Evolutionary conservation across 129 eudicot species (phyloP), one percentile per base, ranked within the genome.

Genomic region (Dittrichia graveolens): DNA sequence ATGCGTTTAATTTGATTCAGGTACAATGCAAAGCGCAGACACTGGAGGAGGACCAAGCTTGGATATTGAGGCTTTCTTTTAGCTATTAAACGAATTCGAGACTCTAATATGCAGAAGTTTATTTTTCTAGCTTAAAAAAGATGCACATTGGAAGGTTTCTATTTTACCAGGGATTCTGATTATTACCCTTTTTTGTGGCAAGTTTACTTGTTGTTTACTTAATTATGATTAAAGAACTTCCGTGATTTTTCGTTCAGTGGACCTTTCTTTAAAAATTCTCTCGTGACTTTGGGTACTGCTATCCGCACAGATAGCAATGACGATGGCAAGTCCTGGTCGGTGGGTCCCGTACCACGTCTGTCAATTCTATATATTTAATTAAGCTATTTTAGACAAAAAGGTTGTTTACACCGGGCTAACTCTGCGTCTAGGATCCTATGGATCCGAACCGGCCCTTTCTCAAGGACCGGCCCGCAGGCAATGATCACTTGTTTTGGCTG

Each of bases 1-100:
- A 10, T 46, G 19, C 0, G 16, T 34, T 38, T 50, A 24, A 14
- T 76, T 47, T 43, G 45, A 7, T 19, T 24, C 54, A 85, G 96
- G 87, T 91, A 91, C 88, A 91, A 91, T 16, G 95, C 92, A 4
- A 91, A 91, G 90, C 95, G 95, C 56, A 85, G 97, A 61, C 97
- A 91, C 84, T 91, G 95, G 97, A 88, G 97, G 73, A 86, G 97
- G 16, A 91, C 97, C 66, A 91, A 91, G 92, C 86, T 91, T 35
- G 97, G 95, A 24, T 91, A 88, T 74, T 91, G 69, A 83, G 87
- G 31, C 31, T 69, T 48, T 63, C 0, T 13, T 13, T 12, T 54
- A 65, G 73, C 65, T 34, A 39, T 66, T 65, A 46, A 31, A 35
- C 4, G 35, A 42, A 15, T 64, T 43, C 45, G 14, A 44, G 9